These are phyloP conservation scores for Lathyrus sativus DNA, from an alignment of 306 rosid species.

Conservation along the genomic window DNA sequence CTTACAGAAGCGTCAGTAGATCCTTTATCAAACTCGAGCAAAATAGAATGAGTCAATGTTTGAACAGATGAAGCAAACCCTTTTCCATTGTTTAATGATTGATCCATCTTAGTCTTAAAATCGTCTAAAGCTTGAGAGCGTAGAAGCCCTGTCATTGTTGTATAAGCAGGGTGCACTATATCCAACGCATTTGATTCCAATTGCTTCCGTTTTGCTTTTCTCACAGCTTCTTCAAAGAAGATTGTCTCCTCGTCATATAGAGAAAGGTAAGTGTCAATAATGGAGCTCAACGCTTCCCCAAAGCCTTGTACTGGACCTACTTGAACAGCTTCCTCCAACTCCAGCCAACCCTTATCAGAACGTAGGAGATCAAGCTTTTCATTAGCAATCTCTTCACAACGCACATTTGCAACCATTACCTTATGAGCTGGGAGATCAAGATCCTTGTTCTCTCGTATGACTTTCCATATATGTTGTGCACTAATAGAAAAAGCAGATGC, in stretches of 20 bases:
- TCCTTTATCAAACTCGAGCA: constrained; percentile 67
- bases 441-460: constrained; percentile 87
- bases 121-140: constrained; percentile 56
- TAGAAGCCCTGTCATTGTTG: constrained; percentile 67
- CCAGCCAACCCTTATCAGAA: constrained; percentile 79
- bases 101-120: constrained; percentile 67
- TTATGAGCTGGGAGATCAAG: constrained; percentile 99
- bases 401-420: constrained; percentile 99
- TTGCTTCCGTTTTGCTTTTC: constrained; percentile 67
- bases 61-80: constrained; percentile 67
- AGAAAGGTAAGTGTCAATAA: constrained; percentile 63
- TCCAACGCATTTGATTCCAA: constrained; percentile 64
- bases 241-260: constrained; percentile 72
- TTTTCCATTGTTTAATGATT: constrained; percentile 70
- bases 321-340: constrained; percentile 69
- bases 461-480: constrained; percentile 91
- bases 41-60: constrained; percentile 44
- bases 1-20: constrained; percentile 68
- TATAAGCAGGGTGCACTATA: constrained; percentile 65
- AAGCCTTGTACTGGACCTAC: constrained; percentile 73
- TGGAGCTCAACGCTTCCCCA: constrained; percentile 72
- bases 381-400: constrained; percentile 90
- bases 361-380: constrained; percentile 58
- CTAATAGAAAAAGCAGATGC: constrained; percentile 90
- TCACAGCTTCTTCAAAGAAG: constrained; percentile 80